Conservation (phyloP, 305 asterid genomes). For the Fraxinus paxiana region DNA sequence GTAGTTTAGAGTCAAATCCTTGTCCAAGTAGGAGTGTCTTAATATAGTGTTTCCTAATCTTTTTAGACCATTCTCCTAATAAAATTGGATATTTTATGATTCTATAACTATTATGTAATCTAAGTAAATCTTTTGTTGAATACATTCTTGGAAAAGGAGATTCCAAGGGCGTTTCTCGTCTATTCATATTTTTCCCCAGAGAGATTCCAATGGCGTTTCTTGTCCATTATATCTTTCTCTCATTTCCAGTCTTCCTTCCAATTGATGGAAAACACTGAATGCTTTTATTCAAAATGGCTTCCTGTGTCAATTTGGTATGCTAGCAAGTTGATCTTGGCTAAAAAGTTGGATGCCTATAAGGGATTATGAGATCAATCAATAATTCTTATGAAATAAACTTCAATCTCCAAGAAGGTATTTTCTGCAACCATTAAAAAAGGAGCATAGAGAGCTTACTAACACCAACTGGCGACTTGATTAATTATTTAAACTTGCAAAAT, state of each 20-base stretch:
- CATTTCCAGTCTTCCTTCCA: not conserved
- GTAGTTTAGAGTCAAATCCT: not conserved
- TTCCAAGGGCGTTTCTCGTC: not conserved
- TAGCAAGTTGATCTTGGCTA: not conserved
- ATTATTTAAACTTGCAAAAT: not conserved
- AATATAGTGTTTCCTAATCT: not conserved
- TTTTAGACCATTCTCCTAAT: not conserved
- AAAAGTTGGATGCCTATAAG: not conserved
- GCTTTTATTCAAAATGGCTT: not conserved
- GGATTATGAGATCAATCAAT: not conserved
- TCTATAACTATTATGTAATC: not conserved
- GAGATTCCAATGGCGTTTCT: not conserved
- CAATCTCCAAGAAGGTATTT: slow-evolving; percentile 1
- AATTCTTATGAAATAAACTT: not conserved
- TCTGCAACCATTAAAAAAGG: not conserved
- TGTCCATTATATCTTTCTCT: not conserved
- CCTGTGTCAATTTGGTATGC: not conserved
- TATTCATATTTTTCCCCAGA: not conserved
- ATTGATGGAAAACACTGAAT: not conserved
- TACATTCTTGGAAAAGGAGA: not conserved
- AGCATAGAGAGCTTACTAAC: not conserved
- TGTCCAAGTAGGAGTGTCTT: not conserved
- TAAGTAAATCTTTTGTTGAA: not conserved
- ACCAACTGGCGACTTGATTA: not conserved
- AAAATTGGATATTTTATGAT: not conserved